Evolutionary conservation across 352 stramenopile genomes (phyloP).

Genomic region (Pythium vanterpoolii): DNA sequence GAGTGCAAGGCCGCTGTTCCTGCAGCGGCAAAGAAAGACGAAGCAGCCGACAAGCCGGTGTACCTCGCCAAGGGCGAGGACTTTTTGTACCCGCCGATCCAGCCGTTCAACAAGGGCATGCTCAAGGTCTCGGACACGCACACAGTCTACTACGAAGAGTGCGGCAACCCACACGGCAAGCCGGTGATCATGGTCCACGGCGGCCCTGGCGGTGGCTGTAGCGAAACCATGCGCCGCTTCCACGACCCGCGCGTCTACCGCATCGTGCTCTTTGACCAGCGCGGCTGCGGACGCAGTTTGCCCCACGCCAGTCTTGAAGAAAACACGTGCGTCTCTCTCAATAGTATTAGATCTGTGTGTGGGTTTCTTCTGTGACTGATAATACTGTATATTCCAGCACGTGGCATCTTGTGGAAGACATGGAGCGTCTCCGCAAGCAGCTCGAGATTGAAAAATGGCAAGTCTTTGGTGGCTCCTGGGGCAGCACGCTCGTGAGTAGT

Average conservation of each 20-base stretch:
- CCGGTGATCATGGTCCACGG: constrained; percentile 94
- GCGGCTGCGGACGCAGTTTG: constrained; percentile 86
- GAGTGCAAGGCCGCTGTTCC: constrained; percentile 20
- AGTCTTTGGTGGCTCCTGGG: constrained; percentile 95
- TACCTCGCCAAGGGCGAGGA: constrained; percentile 54
- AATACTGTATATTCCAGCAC: constrained; percentile 37
- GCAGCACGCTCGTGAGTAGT: constrained; percentile 68
- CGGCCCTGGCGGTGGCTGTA: constrained; percentile 89
- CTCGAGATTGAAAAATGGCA: constrained; percentile 90
- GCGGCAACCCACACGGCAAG: constrained; percentile 82
- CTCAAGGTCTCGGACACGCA: constrained; percentile 83
- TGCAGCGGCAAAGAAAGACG: neutral
- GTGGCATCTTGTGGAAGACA: constrained; percentile 91
- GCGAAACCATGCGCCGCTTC: constrained; percentile 85
- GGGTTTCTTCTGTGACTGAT: neutral
- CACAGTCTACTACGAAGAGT: constrained; percentile 90
- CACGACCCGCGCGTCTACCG: constrained; percentile 91
- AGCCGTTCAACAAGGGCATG: constrained; percentile 80
- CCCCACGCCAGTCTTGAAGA: constrained; percentile 85
- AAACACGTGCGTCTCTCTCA: constrained; percentile 78
- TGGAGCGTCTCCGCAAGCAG: constrained; percentile 87
- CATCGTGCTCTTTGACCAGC: constrained; percentile 94
- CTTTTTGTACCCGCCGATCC: constrained; percentile 78
- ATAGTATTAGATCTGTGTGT: neutral
- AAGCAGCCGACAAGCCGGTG: constrained; percentile 12